Conservation (phyloP, 208 protist genomes). For the Zelonia costaricensis region DNA sequence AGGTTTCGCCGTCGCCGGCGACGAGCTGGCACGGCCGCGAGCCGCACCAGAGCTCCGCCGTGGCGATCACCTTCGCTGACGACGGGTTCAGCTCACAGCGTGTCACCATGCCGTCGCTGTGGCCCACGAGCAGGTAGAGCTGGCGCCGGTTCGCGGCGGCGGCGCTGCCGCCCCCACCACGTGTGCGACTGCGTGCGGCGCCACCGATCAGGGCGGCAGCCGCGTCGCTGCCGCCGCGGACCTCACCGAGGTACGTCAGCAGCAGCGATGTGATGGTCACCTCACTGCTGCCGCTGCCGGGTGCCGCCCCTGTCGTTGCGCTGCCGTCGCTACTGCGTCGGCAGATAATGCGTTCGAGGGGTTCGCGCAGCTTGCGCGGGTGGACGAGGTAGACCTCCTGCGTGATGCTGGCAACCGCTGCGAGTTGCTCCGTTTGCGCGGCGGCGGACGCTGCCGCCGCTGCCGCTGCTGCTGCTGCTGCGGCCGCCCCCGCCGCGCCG, state of each 20-base stretch:
- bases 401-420: constrained; percentile 63
- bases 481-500: constrained; percentile 11
- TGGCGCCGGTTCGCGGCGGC: constrained; percentile 15
- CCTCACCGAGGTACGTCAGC: constrained; percentile 66
- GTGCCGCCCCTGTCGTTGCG: no score
- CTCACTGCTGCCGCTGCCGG: neutral
- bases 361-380: constrained; percentile 56
- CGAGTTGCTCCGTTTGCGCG: constrained; percentile 36
- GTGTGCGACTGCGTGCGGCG: constrained; percentile 1
- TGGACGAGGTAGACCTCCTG: constrained; percentile 76
- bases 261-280: constrained; percentile 67
- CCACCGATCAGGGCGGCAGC: constrained; percentile 12
- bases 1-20: constrained; percentile 58
- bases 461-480: constrained; percentile 5
- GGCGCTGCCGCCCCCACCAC: neutral
- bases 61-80: constrained; percentile 59
- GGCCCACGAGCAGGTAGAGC: constrained; percentile 77
- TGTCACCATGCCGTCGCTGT: constrained; percentile 72
- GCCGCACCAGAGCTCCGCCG: constrained; percentile 54
- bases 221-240: constrained; percentile 4
- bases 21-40: constrained; percentile 64
- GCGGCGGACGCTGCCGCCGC: constrained; percentile 5
- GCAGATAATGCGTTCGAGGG: constrained; percentile 68
- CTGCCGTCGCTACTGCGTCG: neutral
- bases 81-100: constrained; percentile 61